Evolutionary conservation across 371 early-diverging fungal genomes (phyloP).

Genomic region (Rhizopus delemar): DNA sequence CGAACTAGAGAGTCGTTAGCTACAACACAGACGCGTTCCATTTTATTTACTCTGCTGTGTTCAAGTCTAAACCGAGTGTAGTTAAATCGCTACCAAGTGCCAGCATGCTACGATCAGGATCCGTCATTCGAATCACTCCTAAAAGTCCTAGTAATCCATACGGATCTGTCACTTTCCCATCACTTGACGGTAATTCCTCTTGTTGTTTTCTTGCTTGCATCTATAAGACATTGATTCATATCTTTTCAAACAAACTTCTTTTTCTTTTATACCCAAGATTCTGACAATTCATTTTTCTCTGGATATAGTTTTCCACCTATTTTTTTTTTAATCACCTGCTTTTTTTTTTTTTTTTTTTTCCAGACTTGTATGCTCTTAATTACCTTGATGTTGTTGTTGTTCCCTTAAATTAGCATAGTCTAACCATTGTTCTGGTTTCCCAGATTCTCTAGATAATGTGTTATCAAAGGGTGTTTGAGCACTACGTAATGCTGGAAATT

Average conservation of each 20-base stretch:
- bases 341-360: conserved; percentile 5
- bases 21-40: neutral
- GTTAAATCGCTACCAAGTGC: conserved; percentile 79
- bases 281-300: conserved; percentile 25
- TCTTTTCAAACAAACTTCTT: neutral
- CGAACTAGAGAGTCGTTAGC: conserved; percentile 37
- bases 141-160: conserved; percentile 74
- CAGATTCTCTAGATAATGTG: conserved; percentile 30
- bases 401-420: conserved; percentile 42
- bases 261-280: conserved; percentile 23
- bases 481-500: conserved; percentile 52
- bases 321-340: neutral
- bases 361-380: neutral
- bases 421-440: conserved; percentile 41
- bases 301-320: conserved; percentile 21
- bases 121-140: conserved; percentile 73
- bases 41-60: conserved; percentile 65
- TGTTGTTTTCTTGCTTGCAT: conserved; percentile 21
- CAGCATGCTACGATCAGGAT: conserved; percentile 71
- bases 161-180: conserved; percentile 40
- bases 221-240: neutral
- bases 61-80: conserved; percentile 75
- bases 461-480: conserved; percentile 38
- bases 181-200: conserved; percentile 18
- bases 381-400: conserved; percentile 20